These are phyloP conservation scores for Piper longum DNA, from an alignment of 164 flowering plant genomes.

Conservation along the genomic window DNA sequence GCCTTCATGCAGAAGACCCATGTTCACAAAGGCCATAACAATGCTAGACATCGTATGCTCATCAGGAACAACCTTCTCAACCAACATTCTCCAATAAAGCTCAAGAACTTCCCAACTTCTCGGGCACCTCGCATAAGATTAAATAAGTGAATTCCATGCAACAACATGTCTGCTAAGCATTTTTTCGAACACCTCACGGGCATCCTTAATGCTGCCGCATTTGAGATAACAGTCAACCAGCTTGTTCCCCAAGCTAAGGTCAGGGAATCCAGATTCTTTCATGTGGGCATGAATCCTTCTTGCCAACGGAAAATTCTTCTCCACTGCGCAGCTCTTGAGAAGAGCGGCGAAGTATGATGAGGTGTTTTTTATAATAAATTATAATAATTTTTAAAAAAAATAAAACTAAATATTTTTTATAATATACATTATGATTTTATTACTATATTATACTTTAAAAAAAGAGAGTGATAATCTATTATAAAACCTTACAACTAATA, in stretches of 20 bases:
- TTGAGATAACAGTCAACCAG: constrained; percentile 27
- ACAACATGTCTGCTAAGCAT: constrained; percentile 32
- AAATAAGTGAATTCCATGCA: constrained; percentile 44
- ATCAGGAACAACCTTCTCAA: constrained; percentile 26
- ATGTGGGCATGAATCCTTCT: constrained; percentile 24
- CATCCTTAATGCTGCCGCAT: constrained; percentile 20
- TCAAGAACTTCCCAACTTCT: constrained; percentile 24
- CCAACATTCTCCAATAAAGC: constrained; percentile 23
- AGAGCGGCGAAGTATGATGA: constrained; percentile 17
- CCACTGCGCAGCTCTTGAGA: constrained; percentile 18
- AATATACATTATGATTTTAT: no score
- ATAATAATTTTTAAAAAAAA: no score
- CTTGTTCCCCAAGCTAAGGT: constrained; percentile 21
- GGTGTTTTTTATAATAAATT: neutral
- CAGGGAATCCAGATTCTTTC: constrained; percentile 20
- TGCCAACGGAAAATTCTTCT: constrained; percentile 10
- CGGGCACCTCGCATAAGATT: constrained; percentile 15
- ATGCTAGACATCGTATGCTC: constrained; percentile 33
- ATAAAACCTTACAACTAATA: no score
- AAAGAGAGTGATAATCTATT: no score
- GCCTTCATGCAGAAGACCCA: constrained; percentile 26
- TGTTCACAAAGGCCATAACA: constrained; percentile 30
- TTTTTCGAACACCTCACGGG: constrained; percentile 36
- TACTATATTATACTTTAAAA: no score
- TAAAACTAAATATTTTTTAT: no score